phyloP scores from a whole-genome alignment of 371 early-diverging fungal species.

The Rhizopus stolonifer region DNA sequence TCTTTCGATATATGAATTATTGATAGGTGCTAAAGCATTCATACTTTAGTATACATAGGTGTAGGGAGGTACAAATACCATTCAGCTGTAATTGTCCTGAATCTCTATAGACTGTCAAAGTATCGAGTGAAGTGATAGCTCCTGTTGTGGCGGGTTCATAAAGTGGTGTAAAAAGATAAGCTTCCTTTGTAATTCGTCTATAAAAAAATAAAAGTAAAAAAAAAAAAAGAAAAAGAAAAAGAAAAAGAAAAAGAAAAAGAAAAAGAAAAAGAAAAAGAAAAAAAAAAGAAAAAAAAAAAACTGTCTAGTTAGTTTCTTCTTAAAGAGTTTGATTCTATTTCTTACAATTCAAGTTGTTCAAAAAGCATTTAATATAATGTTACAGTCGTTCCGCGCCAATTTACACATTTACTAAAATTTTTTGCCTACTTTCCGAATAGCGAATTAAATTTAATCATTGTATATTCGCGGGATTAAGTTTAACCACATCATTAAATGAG shows the following conservation, averaged over 20 bases:
- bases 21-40: slow-evolving; percentile 24
- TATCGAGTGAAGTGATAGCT: slow-evolving; percentile 8
- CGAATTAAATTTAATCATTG: no score
- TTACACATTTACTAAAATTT: no score
- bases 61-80: slow-evolving; percentile 18
- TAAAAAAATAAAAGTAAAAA: no score
- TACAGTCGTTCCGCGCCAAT: no score
- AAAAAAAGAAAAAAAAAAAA: no score
- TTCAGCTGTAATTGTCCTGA: slow-evolving; percentile 38
- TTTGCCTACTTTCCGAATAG: no score
- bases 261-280: no score
- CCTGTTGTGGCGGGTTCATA: slow-evolving; percentile 35
- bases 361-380: slow-evolving; percentile 15
- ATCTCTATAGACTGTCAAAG: slow-evolving; percentile 36
- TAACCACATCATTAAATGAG: no score
- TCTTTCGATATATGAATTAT: slow-evolving; percentile 14
- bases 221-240: no score
- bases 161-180: slow-evolving; percentile 40
- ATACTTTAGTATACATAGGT: not conserved
- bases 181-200: slow-evolving; percentile 34
- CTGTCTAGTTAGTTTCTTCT: not conserved
- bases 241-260: no score
- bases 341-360: slow-evolving; percentile 37
- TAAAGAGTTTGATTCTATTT: not conserved
- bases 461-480: no score